Conservation (phyloP, 257 asterid species). For the Nicotiana benthamiana region DNA sequence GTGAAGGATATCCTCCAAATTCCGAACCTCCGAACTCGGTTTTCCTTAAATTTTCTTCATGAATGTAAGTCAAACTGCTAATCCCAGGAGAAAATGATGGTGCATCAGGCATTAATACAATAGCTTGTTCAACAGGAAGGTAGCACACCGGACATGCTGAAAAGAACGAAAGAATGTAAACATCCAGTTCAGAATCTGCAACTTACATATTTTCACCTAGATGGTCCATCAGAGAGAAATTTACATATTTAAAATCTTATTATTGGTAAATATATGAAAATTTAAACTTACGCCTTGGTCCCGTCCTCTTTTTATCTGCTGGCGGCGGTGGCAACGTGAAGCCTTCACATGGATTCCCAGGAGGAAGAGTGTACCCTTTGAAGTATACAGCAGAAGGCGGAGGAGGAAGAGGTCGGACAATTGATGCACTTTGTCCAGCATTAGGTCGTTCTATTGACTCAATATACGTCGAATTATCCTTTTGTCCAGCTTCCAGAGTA, state of each 20-base stretch:
- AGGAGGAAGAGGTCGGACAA: slow-evolving; percentile 13
- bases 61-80: slow-evolving; percentile 40
- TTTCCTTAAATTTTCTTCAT: slow-evolving; percentile 42
- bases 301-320: slow-evolving; percentile 78
- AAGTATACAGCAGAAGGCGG: slow-evolving; percentile 38
- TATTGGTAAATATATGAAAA: not conserved
- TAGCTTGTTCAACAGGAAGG: slow-evolving; percentile 56
- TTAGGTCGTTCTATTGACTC: slow-evolving; percentile 10
- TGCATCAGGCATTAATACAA: slow-evolving; percentile 46
- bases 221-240: not conserved
- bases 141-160: slow-evolving; percentile 81
- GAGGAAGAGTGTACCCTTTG: slow-evolving; percentile 80
- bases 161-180: slow-evolving; percentile 12
- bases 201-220: not conserved
- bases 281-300: slow-evolving; percentile 76
- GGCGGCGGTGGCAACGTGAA: slow-evolving; percentile 94
- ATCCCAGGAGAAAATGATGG: slow-evolving; percentile 57
- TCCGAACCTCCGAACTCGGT: slow-evolving; percentile 67
- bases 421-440: slow-evolving; percentile 20
- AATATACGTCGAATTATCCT: slow-evolving; percentile 1
- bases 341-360: slow-evolving; percentile 87
- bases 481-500: slow-evolving; percentile 25
- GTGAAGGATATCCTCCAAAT: slow-evolving; percentile 75
- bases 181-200: not conserved
- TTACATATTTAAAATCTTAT: not conserved